Conservation (phyloP, 139 green algal species). For the Micromonas commoda region DNA sequence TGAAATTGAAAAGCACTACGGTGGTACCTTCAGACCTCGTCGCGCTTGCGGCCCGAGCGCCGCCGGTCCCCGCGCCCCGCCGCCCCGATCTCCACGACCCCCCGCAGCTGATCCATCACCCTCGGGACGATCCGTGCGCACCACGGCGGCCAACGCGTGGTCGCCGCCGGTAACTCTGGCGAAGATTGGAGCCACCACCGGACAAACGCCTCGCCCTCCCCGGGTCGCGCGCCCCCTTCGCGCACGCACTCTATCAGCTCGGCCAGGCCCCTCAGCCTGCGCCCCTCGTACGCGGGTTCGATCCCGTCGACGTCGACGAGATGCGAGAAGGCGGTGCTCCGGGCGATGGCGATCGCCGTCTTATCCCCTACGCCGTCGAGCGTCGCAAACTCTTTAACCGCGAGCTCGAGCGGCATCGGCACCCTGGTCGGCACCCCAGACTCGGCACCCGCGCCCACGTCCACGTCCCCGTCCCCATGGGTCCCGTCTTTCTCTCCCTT, state of each 20-base stretch:
- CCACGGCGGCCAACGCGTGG: constrained; percentile 45
- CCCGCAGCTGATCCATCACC: constrained; percentile 23
- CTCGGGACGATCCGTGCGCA: constrained; percentile 29
- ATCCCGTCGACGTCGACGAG: background rate
- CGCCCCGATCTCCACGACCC: background rate
- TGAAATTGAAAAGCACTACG: too few species aligned
- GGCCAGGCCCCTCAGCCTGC: background rate
- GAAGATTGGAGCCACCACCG: constrained; percentile 21
- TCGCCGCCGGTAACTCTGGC: constrained; percentile 37
- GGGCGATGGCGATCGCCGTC: background rate
- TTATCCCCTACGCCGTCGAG: constrained; percentile 39
- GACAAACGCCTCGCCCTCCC: background rate
- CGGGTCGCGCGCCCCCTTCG: background rate
- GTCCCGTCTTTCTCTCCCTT: too few species aligned
- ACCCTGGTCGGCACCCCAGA: too few species aligned
- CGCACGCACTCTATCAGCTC: background rate
- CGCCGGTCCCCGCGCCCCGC: too few species aligned
- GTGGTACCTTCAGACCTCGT: too few species aligned
- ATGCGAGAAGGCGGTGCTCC: background rate
- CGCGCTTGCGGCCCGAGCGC: background rate
- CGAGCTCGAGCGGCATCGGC: constrained; percentile 21
- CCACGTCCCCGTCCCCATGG: constrained; percentile 26
- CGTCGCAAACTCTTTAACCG: constrained; percentile 36
- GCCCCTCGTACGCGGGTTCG: constrained; percentile 7
- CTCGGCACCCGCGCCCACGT: too few species aligned